Base-by-base conservation (phyloP, 1,284 basidiomycete species). In the Anthracocystis walkeri region DNA sequence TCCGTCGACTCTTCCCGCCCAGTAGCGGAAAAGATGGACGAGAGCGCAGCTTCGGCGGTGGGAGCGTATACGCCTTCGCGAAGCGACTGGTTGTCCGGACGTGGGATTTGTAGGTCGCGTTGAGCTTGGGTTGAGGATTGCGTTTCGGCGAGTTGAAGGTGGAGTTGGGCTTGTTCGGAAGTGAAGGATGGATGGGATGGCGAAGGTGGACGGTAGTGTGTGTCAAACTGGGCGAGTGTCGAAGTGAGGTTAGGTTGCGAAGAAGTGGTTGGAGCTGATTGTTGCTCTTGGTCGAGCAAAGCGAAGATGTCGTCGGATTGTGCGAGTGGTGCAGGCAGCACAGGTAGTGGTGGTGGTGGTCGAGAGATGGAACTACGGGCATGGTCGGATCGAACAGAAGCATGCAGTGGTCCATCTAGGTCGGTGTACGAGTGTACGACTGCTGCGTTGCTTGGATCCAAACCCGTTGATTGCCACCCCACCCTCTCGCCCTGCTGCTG, bases 1-100 rank as follows among this genome's bases (percentile, higher is more conserved):
- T 55, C 27, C 8, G n/a, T 50, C 8, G 60, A 65, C 20, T 69
- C 73, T 0, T 3, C 5, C 5, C 65, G 25, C 0, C 57, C 60
- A 0, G 55, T 27, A 16, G 56, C 1, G 55, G 51, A 35, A 27
- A 67, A 65, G 18, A 71, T 53, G 27, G 25, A 25, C 4, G 35
- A n/a, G 18, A 75, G 49, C 1, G 73, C 73, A 2, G 57, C 58
- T 41, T 58, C 27, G 3, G 73, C 46, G 0, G 73, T 75, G 7
- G 58, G 35, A 7, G 73, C 73, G 29, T 75, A 75, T 4, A 71
- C 73, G 41, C 73, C 73, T 59, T 75, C 64, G 2, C 44, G 44
- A 1, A 46, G 14, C 1, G 45, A 6, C 1, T 50, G 48, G 38
- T 75, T 71, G 61, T 75, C 73, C 1, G 73, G 67, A 2, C 64